Percentiles rank a stretch among this genome's conserved stretches.
Conservation (phyloP, 2,329 filamentous ascomycete genomes). For the Waltergamsia citrina region DNA sequence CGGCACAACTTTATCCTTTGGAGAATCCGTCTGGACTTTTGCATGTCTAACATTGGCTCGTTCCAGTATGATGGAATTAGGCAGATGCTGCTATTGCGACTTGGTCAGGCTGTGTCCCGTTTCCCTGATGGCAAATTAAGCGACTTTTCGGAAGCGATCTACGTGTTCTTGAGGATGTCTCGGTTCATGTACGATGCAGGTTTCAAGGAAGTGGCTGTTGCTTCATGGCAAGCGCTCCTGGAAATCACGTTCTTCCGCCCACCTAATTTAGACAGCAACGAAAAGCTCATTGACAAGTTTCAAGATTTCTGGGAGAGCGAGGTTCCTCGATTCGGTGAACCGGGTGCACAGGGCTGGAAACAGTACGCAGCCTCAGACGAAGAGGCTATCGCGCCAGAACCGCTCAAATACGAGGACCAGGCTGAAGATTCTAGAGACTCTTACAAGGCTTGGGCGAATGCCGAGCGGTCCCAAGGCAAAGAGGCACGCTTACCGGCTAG, state of each 20-base stretch:
- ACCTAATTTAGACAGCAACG: conserved; percentile 11
- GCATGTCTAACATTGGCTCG: conserved; percentile 55
- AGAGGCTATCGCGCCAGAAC: conserved; percentile 30
- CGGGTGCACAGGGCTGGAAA: conserved; percentile 60
- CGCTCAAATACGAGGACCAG: conserved; percentile 8
- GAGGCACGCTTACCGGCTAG: conserved; percentile 56
- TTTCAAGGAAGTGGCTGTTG: conserved; percentile 66
- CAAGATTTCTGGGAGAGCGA: conserved; percentile 84
- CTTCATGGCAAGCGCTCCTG: conserved; percentile 73
- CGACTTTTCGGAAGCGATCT: conserved; percentile 32
- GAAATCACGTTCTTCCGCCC: conserved; percentile 62
- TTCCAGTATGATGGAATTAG: conserved; percentile 63
- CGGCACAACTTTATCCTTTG: conserved; percentile 48
- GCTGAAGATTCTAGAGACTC: conserved; percentile 25
- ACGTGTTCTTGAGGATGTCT: conserved; percentile 68
- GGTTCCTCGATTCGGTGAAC: conserved; percentile 67
- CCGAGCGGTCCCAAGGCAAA: conserved; percentile 42
- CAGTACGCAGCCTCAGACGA: conserved; percentile 30
- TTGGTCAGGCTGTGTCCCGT: conserved; percentile 10
- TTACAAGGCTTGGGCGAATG: conserved; percentile 39
- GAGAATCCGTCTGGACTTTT: conserved; percentile 63
- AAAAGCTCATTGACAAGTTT: conserved; percentile 37
- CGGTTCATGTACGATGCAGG: conserved; percentile 67
- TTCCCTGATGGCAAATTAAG: background rate
- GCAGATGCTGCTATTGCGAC: conserved; percentile 46